Evolutionary conservation across 805 yeast genomes (phyloP).

Genomic region (Candida multigemmis): DNA sequence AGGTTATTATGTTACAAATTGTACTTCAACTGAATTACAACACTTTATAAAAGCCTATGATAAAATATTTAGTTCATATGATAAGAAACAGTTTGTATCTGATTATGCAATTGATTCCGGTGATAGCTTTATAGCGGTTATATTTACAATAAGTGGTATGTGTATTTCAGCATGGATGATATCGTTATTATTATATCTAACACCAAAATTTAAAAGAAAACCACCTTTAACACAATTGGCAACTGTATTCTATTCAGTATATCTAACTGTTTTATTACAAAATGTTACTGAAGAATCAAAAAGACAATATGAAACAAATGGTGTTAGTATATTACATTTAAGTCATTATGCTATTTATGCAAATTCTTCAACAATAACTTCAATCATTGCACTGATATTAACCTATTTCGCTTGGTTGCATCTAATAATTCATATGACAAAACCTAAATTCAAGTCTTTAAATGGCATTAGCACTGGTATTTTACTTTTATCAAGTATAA

Average conservation of each 20-base stretch:
- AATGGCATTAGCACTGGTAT: too few species aligned
- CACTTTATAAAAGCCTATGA: too few species aligned
- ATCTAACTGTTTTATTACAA: constrained; percentile 42
- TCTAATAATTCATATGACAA: constrained; percentile 29
- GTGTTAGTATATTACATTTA: constrained; percentile 39
- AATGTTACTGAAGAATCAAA: constrained; percentile 37
- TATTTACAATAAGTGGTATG: constrained; percentile 45
- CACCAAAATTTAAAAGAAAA: constrained; percentile 40
- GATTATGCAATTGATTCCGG: too few species aligned
- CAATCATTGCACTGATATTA: constrained; percentile 33
- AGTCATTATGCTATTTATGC: constrained; percentile 27
- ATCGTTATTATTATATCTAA: constrained; percentile 43
- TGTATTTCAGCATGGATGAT: constrained; percentile 68
- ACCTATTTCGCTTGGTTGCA: constrained; percentile 50
- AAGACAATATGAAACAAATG: too few species aligned
- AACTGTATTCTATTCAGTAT: constrained; percentile 46
- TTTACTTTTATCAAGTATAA: too few species aligned
- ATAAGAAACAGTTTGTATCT: too few species aligned
- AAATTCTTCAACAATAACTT: constrained; percentile 25
- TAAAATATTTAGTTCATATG: too few species aligned
- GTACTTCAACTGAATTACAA: too few species aligned
- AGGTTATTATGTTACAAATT: too few species aligned
- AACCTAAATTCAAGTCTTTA: constrained; percentile 17
- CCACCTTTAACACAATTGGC: constrained; percentile 52
- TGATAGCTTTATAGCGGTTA: constrained; percentile 34